Base-by-base conservation (phyloP, 768 basidiomycete genomes). In the Kwoniella sp. region DNA sequence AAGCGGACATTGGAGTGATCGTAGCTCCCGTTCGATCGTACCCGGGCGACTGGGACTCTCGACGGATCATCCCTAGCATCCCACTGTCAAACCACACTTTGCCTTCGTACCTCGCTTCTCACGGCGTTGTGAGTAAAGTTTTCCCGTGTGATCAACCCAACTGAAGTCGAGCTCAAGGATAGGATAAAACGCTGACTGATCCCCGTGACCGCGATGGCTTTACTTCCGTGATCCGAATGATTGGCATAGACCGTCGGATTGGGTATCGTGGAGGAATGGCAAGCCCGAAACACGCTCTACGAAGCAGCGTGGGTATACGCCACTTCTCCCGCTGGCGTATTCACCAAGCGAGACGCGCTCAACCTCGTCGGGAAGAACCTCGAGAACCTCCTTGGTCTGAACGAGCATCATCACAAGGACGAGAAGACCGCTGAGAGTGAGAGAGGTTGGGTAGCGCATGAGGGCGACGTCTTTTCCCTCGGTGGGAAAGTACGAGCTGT, bases 291-390 rank as follows among this genome's bases (percentile, higher is more conserved):
- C 74, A 84, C 89, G 11, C 86, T 89, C 17, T 90, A 92, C 69
- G 92, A 95, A 68, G 81, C 87, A 30, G 90, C 86, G 48, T 94
- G 93, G 92, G 90, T 89, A 67, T 71, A 84, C 47, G 75, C 85
- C 11, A 82, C 84, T 65, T 61, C 60, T 20, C 78, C 81, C 8
- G 72, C 76, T 22, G 82, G 81, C 5, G 63, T 75, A 17, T 81
- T 87, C 50, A 74, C 79, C 47, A 84, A 84, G 72, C 66, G 76
- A 2, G 77, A 84, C 28, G 87, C 88, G 0, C 74, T 88, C 41
- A 85, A 84, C 4, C 80, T 88, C 2, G 86, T 83, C 9, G 85
- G 85, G 38, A 81, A 82, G 29, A 87, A 87, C 72, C 71, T 89
- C 11, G 87, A 86, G 66, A 82, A 83, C 41, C 75, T 89, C 26